Base-by-base conservation (phyloP, 768 basidiomycete genomes). In the Ephemerocybe angulata region DNA sequence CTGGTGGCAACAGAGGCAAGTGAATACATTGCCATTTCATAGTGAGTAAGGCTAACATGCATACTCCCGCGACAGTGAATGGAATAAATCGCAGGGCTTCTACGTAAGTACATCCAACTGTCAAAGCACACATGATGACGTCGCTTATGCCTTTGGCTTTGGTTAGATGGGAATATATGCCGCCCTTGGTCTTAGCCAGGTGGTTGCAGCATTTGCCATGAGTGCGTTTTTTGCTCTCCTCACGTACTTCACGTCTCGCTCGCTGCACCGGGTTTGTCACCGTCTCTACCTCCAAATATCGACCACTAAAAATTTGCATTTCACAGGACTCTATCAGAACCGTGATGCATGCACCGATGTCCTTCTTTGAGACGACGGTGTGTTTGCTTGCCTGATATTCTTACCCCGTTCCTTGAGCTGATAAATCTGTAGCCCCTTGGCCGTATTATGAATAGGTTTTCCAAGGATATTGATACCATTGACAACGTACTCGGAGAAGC, bases 151-250 rank as follows among this genome's bases (percentile, higher is more conserved):
- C n/a, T n/a, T n/a, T n/a, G n/a, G n/a, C n/a, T n/a, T n/a, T n/a
- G n/a, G n/a, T n/a, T n/a, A n/a, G n/a, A 93, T 91, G 85, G 89
- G 84, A 42, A 76, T 92, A 13, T 94, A 93, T 63, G 90, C 87
- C 13, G 78, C 67, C 21, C 75, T 93, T 2, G 90, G 90, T 58
- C 72, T 88, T 40, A 73, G 78, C 0, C 88, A 91, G 64, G 87
- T 92, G 0, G 29, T 89, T 11, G 72, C 80, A 6, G 73, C 80
- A 54, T 92, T 91, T 72, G 56, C 85, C 52, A 84, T 86, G 76
- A 89, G 90, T 31, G 68, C 75, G 38, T 67, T 73, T 11, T 82
- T 86, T 62, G 86, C 88, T 0, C 52, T 86, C 41, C 69, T 93
- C 58, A 86, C 88, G 7, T 93, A 83, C 66, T 86, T 87, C 65